phyloP scores from a whole-genome alignment of 768 basidiomycete species.

The Lyophyllum decastes region DNA sequence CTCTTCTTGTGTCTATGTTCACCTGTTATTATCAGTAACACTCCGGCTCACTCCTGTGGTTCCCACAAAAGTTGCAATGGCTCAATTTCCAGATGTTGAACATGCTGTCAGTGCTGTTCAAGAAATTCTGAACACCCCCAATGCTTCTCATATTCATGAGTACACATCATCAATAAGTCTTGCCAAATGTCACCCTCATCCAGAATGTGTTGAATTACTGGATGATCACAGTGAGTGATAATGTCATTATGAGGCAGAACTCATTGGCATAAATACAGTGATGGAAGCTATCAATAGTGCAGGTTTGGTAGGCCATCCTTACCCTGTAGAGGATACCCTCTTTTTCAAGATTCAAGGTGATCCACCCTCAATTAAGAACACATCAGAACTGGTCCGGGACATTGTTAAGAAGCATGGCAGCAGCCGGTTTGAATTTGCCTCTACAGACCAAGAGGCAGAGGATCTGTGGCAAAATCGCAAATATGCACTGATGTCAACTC shows the following conservation, averaged over 20 bases:
- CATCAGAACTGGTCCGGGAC: slow-evolving; percentile 56
- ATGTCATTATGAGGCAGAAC: neutral
- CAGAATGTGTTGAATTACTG: slow-evolving; percentile 87
- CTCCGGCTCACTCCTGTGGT: slow-evolving; percentile 78
- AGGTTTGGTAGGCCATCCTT: slow-evolving; percentile 59
- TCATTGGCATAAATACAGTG: slow-evolving; percentile 40
- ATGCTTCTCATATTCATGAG: slow-evolving; percentile 76
- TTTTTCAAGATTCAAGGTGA: slow-evolving; percentile 94
- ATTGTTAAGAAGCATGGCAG: slow-evolving; percentile 73
- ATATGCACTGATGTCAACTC: slow-evolving; percentile 72
- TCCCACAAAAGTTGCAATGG: slow-evolving; percentile 86
- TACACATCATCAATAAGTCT: neutral
- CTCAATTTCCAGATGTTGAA: slow-evolving; percentile 80
- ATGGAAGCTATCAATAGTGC: slow-evolving; percentile 76
- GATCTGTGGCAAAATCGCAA: slow-evolving; percentile 86
- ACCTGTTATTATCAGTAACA: slow-evolving; percentile 52
- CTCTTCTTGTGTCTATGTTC: neutral
- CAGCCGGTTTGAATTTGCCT: slow-evolving; percentile 68
- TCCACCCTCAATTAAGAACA: slow-evolving; percentile 51
- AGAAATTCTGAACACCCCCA: slow-evolving; percentile 70
- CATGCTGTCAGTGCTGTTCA: slow-evolving; percentile 80
- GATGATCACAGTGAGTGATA: slow-evolving; percentile 65
- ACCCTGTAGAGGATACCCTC: slow-evolving; percentile 74
- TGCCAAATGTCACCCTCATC: neutral
- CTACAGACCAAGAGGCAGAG: slow-evolving; percentile 72